A percentile compares a stretch with the other conserved stretches of the same genome.
Evolutionary conservation across 1,284 basidiomycete genomes (phyloP).

Genomic region (Melampsora larici-populina): DNA sequence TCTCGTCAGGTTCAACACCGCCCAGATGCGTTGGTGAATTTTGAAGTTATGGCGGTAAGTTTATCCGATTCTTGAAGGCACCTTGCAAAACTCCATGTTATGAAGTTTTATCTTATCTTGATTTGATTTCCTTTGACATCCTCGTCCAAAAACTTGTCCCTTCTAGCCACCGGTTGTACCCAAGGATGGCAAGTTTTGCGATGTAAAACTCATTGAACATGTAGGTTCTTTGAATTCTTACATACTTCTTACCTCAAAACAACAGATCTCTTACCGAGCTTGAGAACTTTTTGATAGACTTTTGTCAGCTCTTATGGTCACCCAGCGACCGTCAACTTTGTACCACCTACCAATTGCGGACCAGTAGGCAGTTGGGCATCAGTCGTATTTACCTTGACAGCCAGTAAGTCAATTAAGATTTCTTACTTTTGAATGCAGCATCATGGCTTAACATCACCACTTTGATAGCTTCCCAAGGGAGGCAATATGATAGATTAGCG

Average conservation of each 20-base stretch:
- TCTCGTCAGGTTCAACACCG: conserved; percentile 14
- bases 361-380: conserved; percentile 33
- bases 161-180: conserved; percentile 38
- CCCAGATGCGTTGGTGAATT: conserved; percentile 27
- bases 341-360: conserved; percentile 30
- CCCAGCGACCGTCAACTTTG: conserved; percentile 11
- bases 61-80: not conserved
- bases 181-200: conserved; percentile 8
- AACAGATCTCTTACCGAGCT: not conserved
- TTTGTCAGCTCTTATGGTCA: conserved; percentile 28
- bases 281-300: conserved; percentile 1
- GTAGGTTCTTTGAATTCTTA: not conserved
- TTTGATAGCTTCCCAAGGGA: conserved; percentile 19
- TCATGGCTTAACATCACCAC: not conserved
- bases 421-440: not conserved
- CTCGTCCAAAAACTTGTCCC: not conserved
- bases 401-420: conserved; percentile 6
- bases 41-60: conserved; percentile 40
- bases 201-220: conserved; percentile 18
- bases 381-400: conserved; percentile 35
- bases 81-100: not conserved
- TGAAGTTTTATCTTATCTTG: too few relatives aligned
- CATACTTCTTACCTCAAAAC: not conserved
- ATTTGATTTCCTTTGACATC: not conserved
- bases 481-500: conserved; percentile 40